Conservation (phyloP, 202 grass and related monocot species). For the Schoenoplectus triqueter region DNA sequence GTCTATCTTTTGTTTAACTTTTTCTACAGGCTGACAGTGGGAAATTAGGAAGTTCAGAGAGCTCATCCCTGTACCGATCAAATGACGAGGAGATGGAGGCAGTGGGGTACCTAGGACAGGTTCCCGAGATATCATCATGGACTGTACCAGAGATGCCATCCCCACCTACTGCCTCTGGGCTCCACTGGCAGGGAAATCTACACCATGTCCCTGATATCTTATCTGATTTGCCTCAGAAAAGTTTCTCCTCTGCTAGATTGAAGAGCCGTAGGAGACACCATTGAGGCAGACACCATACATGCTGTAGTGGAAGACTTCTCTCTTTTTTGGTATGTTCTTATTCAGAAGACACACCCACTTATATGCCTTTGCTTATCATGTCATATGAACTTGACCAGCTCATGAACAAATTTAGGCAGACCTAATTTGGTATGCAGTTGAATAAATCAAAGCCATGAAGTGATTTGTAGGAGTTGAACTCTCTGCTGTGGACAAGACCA, state of each 20-base stretch:
- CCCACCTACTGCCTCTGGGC: constrained; percentile 80
- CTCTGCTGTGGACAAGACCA: not conserved
- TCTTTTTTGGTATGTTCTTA: constrained; percentile 22
- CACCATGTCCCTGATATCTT: constrained; percentile 29
- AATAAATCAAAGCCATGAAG: not conserved
- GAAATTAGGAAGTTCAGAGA: constrained; percentile 67
- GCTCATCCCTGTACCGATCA: constrained; percentile 58
- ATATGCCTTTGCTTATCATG: not conserved
- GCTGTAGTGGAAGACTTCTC: not conserved
- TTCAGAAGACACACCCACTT: not conserved
- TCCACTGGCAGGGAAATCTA: constrained; percentile 72
- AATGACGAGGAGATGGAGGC: constrained; percentile 52
- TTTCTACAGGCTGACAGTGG: constrained; percentile 64
- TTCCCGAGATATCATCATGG: constrained; percentile 74
- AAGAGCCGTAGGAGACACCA: constrained; percentile 34
- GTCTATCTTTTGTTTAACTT: constrained; percentile 6
- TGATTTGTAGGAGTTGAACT: not conserved
- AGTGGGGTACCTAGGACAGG: constrained; percentile 60
- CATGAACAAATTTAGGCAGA: not conserved
- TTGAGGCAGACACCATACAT: not conserved
- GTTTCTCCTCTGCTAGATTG: constrained; percentile 24
- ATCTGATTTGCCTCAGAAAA: not conserved
- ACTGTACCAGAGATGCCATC: constrained; percentile 73
- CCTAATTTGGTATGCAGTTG: not conserved
- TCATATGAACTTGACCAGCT: not conserved